Conservation (phyloP, 441 rosid species). For the Brassica hybrid region DNA sequence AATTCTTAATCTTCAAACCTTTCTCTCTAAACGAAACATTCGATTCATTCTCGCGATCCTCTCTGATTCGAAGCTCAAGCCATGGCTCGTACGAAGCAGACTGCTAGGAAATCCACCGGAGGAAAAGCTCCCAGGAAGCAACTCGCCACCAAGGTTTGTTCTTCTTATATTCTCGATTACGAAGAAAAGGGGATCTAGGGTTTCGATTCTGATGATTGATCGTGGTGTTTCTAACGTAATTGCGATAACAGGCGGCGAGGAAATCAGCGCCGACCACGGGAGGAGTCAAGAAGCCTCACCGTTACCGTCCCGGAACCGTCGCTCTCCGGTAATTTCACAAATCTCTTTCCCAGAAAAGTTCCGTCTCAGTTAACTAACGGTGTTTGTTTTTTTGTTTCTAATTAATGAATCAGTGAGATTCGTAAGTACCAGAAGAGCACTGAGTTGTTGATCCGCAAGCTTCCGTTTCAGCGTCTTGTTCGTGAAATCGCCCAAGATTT, state of each 20-base stretch:
- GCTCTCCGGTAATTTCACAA: constrained; percentile 45
- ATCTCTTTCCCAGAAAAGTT: neutral
- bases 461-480: constrained; percentile 53
- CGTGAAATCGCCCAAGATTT: constrained; percentile 56
- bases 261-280: constrained; percentile 57
- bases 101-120: constrained; percentile 56
- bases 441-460: constrained; percentile 51
- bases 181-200: neutral
- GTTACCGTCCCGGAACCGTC: constrained; percentile 54
- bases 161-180: neutral
- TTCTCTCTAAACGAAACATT: neutral
- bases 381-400: neutral
- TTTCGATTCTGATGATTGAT: constrained; percentile 6
- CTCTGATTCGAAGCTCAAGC: neutral
- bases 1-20: neutral
- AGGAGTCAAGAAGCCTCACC: constrained; percentile 55
- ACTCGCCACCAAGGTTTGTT: constrained; percentile 49
- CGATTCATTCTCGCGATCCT: neutral
- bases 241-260: constrained; percentile 44
- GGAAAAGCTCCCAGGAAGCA: constrained; percentile 56
- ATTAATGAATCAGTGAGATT: constrained; percentile 43
- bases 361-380: neutral
- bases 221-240: neutral
- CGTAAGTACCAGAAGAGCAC: constrained; percentile 56
- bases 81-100: constrained; percentile 64